Evolutionary conservation across 2,329 filamentous ascomycete genomes (phyloP).

Genomic region (Aureobasidium sp.): DNA sequence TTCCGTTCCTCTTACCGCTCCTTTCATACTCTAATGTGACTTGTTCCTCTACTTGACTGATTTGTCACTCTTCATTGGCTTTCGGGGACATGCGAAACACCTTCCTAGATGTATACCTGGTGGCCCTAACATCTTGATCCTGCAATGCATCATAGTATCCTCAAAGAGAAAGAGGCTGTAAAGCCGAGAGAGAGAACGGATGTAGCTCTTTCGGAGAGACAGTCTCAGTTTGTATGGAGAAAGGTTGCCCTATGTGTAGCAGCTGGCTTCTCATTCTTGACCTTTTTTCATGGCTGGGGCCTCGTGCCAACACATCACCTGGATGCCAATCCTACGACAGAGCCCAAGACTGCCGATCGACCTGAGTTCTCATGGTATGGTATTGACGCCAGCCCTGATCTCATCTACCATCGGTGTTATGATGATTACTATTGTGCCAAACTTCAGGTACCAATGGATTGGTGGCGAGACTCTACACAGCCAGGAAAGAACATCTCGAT

Average conservation of each 20-base stretch:
- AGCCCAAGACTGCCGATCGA: no score
- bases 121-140: no score
- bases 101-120: neutral
- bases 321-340: no score
- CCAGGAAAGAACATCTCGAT: conserved; percentile 33
- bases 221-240: neutral
- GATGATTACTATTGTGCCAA: conserved; percentile 42
- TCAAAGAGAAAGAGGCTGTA: neutral
- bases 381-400: neutral
- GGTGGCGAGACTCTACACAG: conserved; percentile 26
- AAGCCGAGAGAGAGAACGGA: neutral
- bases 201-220: neutral
- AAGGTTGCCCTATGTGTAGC: neutral
- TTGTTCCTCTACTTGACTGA: neutral
- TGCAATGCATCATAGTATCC: neutral
- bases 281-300: neutral
- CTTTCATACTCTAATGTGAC: neutral
- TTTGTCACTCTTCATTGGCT: neutral
- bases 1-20: neutral
- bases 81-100: neutral
- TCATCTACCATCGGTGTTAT: conserved; percentile 31
- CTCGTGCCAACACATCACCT: neutral
- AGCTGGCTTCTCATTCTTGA: neutral
- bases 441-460: conserved; percentile 43
- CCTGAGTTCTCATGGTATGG: no score